These are phyloP conservation scores for Scheffersomyces segobiensis DNA, from an alignment of 1,139 yeast species.

Conservation along the genomic window DNA sequence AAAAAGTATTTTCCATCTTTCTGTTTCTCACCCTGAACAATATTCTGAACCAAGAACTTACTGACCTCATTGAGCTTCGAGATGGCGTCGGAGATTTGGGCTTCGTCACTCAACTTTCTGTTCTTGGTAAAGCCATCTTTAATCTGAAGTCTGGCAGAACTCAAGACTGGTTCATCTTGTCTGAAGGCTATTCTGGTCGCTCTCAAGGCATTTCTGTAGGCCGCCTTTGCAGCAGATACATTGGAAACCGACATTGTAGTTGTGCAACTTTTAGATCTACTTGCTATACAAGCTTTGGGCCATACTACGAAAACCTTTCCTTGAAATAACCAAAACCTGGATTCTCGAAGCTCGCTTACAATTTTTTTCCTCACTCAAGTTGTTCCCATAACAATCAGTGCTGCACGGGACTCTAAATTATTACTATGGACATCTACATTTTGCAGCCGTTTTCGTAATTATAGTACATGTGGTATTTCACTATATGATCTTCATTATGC, in stretches of 20 bases:
- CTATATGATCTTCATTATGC: neutral
- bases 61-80: conserved; percentile 69
- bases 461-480: neutral
- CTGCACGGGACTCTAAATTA: neutral
- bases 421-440: neutral
- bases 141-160: conserved; percentile 66
- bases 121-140: conserved; percentile 56
- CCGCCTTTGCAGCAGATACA: conserved; percentile 38
- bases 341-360: neutral
- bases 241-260: neutral
- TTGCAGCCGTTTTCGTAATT: neutral
- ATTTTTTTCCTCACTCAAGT: neutral
- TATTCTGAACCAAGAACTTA: conserved; percentile 62
- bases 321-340: neutral
- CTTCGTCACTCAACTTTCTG: conserved; percentile 25
- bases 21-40: conserved; percentile 77
- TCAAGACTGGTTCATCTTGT: conserved; percentile 52
- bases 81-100: conserved; percentile 53
- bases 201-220: conserved; percentile 69
- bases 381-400: neutral
- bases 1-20: conserved; percentile 50
- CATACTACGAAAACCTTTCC: neutral
- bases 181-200: conserved; percentile 71
- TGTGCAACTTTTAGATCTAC: neutral
- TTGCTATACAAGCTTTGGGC: neutral